A percentile compares a stretch with the other conserved stretches of the same genome.
phyloP scores from a whole-genome alignment of 2,329 filamentous ascomycete genomes.

The Penicillium sp. region DNA sequence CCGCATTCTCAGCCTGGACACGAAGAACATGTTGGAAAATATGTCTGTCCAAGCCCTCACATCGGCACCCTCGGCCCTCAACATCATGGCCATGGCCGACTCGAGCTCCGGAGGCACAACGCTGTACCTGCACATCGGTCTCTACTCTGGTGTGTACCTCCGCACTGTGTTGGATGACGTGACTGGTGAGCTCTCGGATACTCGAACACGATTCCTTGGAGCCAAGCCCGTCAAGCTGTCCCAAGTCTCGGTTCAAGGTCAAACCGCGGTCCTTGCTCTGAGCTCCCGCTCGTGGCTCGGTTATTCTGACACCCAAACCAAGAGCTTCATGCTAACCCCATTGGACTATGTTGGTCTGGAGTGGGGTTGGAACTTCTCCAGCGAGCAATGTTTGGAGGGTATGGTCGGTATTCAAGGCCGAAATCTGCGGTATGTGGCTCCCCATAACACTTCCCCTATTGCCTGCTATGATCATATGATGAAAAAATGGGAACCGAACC shows the following conservation, averaged over 20 bases:
- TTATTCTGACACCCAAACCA: conserved; percentile 83
- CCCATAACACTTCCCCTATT: conserved; percentile 18
- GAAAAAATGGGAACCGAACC: conserved; percentile 41
- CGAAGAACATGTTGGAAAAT: conserved; percentile 85
- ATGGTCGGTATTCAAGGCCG: conserved; percentile 92
- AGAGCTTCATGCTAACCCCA: conserved; percentile 87
- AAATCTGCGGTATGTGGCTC: conserved; percentile 69
- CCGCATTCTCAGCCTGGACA: conserved; percentile 84
- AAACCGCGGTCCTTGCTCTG: conserved; percentile 81
- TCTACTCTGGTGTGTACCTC: conserved; percentile 94
- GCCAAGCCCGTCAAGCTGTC: conserved; percentile 88
- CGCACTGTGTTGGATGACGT: conserved; percentile 93
- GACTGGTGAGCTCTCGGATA: conserved; percentile 93
- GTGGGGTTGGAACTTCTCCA: conserved; percentile 95
- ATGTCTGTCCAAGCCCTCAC: conserved; percentile 94
- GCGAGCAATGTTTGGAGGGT: conserved; percentile 87
- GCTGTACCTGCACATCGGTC: conserved; percentile 90
- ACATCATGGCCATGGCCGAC: conserved; percentile 94
- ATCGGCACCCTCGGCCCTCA: conserved; percentile 81
- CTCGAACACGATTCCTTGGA: conserved; percentile 88
- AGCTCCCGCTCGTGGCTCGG: conserved; percentile 96
- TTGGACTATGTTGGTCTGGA: conserved; percentile 84
- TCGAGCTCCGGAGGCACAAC: conserved; percentile 85
- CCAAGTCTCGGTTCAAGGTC: conserved; percentile 81
- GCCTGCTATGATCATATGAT: conserved; percentile 42